A percentile compares a stretch with the other conserved stretches of the same genome.
Evolutionary conservation across 495 filamentous ascomycete genomes (phyloP).

Genomic region (Xylaria bambusicola): DNA sequence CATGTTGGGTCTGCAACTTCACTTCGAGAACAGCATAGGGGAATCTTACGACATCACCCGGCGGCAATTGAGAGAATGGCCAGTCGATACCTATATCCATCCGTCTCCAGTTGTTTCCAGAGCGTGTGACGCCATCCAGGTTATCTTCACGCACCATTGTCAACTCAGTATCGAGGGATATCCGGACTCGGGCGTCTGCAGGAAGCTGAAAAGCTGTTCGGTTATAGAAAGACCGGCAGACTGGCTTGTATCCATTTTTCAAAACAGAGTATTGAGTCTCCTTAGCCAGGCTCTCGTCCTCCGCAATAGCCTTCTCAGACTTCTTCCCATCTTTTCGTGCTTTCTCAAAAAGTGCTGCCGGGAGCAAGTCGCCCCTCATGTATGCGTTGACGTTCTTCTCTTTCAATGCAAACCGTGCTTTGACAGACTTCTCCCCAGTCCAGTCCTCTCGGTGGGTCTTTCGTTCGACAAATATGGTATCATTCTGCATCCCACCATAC

Average conservation of each 20-base stretch:
- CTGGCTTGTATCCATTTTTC: conserved; percentile 78
- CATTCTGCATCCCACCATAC: conserved; percentile 95
- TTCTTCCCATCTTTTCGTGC: conserved; percentile 93
- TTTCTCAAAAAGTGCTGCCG: conserved; percentile 87
- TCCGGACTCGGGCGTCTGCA: conserved; percentile 92
- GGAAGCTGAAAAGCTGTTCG: conserved; percentile 97
- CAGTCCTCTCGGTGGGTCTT: conserved; percentile 99
- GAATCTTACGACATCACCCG: conserved; percentile 84
- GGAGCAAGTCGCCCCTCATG: conserved; percentile 75
- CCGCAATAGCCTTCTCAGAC: conserved; percentile 81
- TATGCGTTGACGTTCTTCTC: conserved; percentile 97
- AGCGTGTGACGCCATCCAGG: conserved; percentile 72
- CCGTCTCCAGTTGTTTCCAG: conserved; percentile 89
- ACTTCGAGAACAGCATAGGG: conserved; percentile 97
- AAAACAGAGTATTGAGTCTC: conserved; percentile 94
- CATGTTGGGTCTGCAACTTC: conserved; percentile 94
- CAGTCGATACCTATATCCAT: conserved; percentile 98
- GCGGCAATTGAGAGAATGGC: conserved; percentile 86
- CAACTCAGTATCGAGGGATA: conserved; percentile 94
- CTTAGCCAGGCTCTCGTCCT: conserved; percentile 83
- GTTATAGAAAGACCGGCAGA: conserved; percentile 94
- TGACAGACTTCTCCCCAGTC: conserved; percentile 98
- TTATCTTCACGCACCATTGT: conserved; percentile 96
- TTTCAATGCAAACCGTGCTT: conserved; percentile 91
- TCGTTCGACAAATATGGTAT: conserved; percentile 94